phyloP scores from a whole-genome alignment of 768 basidiomycete genomes.

The Collybia sp. region DNA sequence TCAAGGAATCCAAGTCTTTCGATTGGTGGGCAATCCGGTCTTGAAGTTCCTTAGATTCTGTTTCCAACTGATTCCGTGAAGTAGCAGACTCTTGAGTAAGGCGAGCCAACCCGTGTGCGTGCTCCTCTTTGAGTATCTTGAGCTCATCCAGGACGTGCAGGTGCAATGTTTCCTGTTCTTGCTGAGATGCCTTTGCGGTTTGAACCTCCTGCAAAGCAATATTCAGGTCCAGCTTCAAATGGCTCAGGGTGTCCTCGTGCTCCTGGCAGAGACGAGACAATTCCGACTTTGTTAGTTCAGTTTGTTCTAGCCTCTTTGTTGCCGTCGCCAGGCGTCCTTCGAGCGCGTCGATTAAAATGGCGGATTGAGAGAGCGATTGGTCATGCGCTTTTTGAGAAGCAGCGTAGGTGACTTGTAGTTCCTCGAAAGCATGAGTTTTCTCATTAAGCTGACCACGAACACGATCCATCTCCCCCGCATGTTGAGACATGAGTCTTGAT shows the following conservation, averaged over 20 bases:
- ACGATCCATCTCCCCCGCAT: constrained; percentile 29
- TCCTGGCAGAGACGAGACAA: too few relatives aligned
- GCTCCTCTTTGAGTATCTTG: not conserved
- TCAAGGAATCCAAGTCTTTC: constrained; percentile 18
- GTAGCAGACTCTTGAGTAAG: not conserved
- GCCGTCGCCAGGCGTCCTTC: constrained; percentile 17
- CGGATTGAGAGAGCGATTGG: constrained; percentile 24
- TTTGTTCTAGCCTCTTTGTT: constrained; percentile 8
- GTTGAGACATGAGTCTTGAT: constrained; percentile 25
- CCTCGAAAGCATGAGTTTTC: constrained; percentile 26
- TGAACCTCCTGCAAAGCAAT: not conserved
- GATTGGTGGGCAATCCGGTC: constrained; percentile 18
- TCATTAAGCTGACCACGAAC: constrained; percentile 32
- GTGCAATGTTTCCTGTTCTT: not conserved
- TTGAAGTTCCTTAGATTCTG: constrained; percentile 19
- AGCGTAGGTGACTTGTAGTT: constrained; percentile 25
- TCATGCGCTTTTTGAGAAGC: constrained; percentile 29
- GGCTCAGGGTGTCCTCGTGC: not conserved
- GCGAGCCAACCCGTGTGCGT: not conserved
- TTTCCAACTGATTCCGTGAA: too few relatives aligned
- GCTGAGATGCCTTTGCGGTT: not conserved
- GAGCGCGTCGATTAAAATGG: constrained; percentile 22
- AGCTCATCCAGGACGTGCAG: not conserved
- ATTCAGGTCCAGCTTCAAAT: too few relatives aligned
- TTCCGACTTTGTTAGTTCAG: not conserved